Percentiles rank a stretch among this genome's conserved stretches.
These are phyloP conservation scores for Protea cynaroides DNA, from an alignment of 164 flowering plant species.

Conservation along the genomic window DNA sequence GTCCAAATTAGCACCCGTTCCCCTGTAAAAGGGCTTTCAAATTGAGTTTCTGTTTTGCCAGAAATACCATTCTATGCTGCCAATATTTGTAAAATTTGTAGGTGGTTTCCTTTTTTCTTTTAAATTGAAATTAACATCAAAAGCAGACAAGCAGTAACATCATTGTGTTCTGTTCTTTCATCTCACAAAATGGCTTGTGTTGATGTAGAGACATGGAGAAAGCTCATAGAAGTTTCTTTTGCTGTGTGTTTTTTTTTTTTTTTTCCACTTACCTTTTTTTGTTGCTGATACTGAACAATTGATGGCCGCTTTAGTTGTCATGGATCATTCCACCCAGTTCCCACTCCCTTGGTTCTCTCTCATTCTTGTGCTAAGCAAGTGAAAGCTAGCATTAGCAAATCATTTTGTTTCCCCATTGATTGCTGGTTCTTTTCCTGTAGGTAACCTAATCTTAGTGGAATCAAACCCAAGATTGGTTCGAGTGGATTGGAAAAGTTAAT, in stretches of 20 bases:
- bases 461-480: constrained; percentile 9
- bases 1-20: not conserved
- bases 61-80: not conserved
- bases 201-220: constrained; percentile 5
- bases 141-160: too few species aligned
- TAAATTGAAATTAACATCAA: too few species aligned
- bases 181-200: too few species aligned
- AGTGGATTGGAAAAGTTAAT: constrained; percentile 5
- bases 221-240: too few species aligned
- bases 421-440: constrained; percentile 6
- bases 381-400: not conserved
- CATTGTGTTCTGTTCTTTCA: too few species aligned
- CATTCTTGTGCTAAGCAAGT: not conserved
- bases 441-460: constrained; percentile 8
- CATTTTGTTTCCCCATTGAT: constrained; percentile 1
- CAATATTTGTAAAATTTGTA: not conserved
- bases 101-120: not conserved
- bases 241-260: not conserved
- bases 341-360: not conserved
- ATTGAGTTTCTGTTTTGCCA: too few species aligned
- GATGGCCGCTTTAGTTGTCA: not conserved
- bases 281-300: not conserved
- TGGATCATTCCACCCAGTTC: not conserved
- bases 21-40: too few species aligned
- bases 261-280: too few species aligned